Conservation (phyloP, 2,329 filamentous ascomycete genomes). For the Periconia sp. region DNA sequence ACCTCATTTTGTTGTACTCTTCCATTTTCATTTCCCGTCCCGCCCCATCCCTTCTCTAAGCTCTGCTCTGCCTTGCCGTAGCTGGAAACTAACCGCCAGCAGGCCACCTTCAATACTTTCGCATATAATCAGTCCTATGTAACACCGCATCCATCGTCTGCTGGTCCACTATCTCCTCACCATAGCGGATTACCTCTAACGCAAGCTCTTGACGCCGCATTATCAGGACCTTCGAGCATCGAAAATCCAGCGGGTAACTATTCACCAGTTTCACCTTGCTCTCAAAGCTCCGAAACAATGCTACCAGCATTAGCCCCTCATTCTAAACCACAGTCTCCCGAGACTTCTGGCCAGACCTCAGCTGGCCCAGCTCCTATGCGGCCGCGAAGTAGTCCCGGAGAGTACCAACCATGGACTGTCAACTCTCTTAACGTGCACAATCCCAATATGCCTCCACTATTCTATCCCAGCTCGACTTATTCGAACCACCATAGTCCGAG, state of each 20-base stretch:
- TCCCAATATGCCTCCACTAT: conserved; percentile 25
- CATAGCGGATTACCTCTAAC: conserved; percentile 16
- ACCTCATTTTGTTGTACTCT: conserved; percentile 1
- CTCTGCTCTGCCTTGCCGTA: conserved; percentile 3
- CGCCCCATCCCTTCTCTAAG: conserved; percentile 1
- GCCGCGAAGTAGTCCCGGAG: conserved; percentile 46
- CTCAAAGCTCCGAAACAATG: conserved; percentile 25
- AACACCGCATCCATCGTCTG: conserved; percentile 34
- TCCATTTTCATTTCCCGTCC: background rate
- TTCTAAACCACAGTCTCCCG: conserved; percentile 21
- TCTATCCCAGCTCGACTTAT: conserved; percentile 30
- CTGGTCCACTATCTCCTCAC: conserved; percentile 25
- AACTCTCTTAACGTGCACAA: conserved; percentile 45
- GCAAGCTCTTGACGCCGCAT: conserved; percentile 23
- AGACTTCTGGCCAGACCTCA: conserved; percentile 15
- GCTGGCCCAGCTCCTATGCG: conserved; percentile 31
- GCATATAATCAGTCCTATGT: conserved; percentile 33
- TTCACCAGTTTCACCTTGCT: conserved; percentile 36
- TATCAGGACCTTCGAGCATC: conserved; percentile 17
- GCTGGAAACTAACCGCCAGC: background rate
- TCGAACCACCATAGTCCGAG: conserved; percentile 34
- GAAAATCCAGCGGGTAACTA: conserved; percentile 26
- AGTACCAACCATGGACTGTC: conserved; percentile 43
- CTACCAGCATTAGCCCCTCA: conserved; percentile 18
- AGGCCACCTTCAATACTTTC: conserved; percentile 23